phyloP scores from a whole-genome alignment of 2,329 filamentous ascomycete genomes.

The Lojkania enalia region DNA sequence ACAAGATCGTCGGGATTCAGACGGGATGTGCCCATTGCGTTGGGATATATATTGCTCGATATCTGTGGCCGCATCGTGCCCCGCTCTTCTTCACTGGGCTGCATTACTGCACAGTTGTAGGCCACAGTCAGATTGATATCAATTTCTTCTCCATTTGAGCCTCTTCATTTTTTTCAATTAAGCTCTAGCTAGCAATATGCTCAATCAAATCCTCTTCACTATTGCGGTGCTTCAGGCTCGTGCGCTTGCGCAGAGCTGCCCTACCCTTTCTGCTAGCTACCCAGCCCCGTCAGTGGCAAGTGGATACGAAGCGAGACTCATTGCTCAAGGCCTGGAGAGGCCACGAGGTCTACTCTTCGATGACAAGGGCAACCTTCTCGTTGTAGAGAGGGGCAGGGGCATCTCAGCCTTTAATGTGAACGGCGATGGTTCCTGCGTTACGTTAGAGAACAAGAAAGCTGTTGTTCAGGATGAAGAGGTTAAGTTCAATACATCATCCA shows the following conservation, averaged over 20 bases:
- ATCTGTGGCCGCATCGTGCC: constrained; percentile 1
- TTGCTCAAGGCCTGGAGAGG: constrained; percentile 46
- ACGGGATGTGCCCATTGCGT: neutral
- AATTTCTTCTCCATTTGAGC: constrained; percentile 3
- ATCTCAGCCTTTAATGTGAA: constrained; percentile 39
- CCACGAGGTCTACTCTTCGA: constrained; percentile 52
- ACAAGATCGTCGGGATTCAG: neutral
- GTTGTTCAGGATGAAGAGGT: constrained; percentile 17
- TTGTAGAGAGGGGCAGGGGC: constrained; percentile 44
- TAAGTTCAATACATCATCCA: too few species aligned
- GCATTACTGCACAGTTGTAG: too few species aligned
- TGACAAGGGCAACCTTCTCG: constrained; percentile 47
- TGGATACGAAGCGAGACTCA: constrained; percentile 44
- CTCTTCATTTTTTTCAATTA: constrained; percentile 5
- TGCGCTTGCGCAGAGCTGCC: constrained; percentile 13
- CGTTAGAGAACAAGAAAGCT: constrained; percentile 14
- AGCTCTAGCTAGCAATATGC: constrained; percentile 6
- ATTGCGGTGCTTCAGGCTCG: constrained; percentile 13
- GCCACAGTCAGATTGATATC: neutral
- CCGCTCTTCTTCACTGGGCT: constrained; percentile 12
- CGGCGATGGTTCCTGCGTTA: constrained; percentile 17
- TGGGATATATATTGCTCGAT: constrained; percentile 11
- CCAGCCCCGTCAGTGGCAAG: constrained; percentile 41
- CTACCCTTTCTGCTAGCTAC: constrained; percentile 33
- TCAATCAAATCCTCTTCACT: constrained; percentile 12